A percentile compares a stretch with the other conserved stretches of the same genome.
These are phyloP conservation scores for Tricholoma saponaceum DNA, from an alignment of 768 basidiomycete genomes.

Conservation along the genomic window DNA sequence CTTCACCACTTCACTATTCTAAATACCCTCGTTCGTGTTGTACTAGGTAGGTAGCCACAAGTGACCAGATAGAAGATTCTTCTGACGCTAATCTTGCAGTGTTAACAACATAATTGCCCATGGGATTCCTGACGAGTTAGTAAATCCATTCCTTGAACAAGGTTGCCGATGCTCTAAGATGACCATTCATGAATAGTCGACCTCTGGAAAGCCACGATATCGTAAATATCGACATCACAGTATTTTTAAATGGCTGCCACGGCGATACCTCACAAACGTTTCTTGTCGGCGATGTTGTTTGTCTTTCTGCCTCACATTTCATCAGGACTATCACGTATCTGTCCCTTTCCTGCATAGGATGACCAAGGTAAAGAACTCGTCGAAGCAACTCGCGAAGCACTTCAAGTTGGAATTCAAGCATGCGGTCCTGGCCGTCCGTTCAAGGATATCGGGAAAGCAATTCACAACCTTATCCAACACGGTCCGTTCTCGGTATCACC, in stretches of 20 bases:
- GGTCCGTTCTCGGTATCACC: constrained; percentile 57
- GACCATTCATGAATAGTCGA: constrained; percentile 45
- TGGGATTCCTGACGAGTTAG: constrained; percentile 88
- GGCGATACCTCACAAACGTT: constrained; percentile 89
- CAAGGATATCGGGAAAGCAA: constrained; percentile 66
- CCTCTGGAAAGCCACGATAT: constrained; percentile 81
- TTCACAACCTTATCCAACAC: constrained; percentile 44
- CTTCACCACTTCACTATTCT: constrained; percentile 76
- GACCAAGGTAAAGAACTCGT: constrained; percentile 64
- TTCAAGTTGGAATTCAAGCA: constrained; percentile 63
- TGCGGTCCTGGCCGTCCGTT: constrained; percentile 75
- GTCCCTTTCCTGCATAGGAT: constrained; percentile 47
- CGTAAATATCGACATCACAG: constrained; percentile 84
- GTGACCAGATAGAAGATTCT: constrained; percentile 17
- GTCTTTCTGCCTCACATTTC: constrained; percentile 7
- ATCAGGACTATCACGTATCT: neutral
- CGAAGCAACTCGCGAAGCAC: constrained; percentile 53
- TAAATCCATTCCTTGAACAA: neutral
- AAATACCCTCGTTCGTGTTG: constrained; percentile 79
- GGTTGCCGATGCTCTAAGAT: neutral
- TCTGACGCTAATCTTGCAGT: constrained; percentile 52
- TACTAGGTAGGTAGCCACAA: constrained; percentile 40
- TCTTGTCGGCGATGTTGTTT: constrained; percentile 74
- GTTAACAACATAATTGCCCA: constrained; percentile 86
- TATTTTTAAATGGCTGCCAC: constrained; percentile 81